phyloP scores from a whole-genome alignment of 1,284 basidiomycete genomes.

The Ganoderma boninense region DNA sequence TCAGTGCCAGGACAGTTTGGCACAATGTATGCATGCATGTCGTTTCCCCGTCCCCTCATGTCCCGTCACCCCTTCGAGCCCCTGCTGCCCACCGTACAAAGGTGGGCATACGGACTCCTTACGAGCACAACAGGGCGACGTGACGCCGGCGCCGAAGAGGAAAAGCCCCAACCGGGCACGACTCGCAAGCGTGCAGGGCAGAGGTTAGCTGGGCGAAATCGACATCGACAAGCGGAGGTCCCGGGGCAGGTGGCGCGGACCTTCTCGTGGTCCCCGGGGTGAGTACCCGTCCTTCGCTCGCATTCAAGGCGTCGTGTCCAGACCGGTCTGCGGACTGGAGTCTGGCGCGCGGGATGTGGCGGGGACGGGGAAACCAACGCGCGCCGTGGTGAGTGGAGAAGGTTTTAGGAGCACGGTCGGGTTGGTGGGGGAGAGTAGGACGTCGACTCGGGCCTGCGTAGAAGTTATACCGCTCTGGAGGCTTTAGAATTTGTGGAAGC shows the following conservation, averaged over 20 bases:
- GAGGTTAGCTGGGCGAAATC: constrained; percentile 23
- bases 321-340: neutral
- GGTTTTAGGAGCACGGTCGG: neutral
- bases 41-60: neutral
- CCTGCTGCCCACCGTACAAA: constrained; percentile 5
- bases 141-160: constrained; percentile 9
- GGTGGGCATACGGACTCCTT: constrained; percentile 9
- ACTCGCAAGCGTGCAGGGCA: constrained; percentile 27
- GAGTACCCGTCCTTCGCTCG: constrained; percentile 23
- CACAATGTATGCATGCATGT: neutral
- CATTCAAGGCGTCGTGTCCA: neutral
- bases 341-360: neutral
- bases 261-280: constrained; percentile 33
- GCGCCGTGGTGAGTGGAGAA: constrained; percentile 13
- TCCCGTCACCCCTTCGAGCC: too few species aligned
- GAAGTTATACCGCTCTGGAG: too few species aligned
- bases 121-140: constrained; percentile 18
- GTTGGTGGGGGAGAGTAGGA: too few species aligned
- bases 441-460: too few species aligned
- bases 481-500: too few species aligned
- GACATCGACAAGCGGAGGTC: constrained; percentile 14
- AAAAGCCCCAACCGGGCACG: constrained; percentile 11
- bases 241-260: constrained; percentile 30
- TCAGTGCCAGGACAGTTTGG: neutral
- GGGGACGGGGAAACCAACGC: constrained; percentile 28